A percentile compares a stretch with the other conserved stretches of the same genome.
Conservation (phyloP, 2,329 filamentous ascomycete genomes). For the Teratosphaeriaceae sp. region DNA sequence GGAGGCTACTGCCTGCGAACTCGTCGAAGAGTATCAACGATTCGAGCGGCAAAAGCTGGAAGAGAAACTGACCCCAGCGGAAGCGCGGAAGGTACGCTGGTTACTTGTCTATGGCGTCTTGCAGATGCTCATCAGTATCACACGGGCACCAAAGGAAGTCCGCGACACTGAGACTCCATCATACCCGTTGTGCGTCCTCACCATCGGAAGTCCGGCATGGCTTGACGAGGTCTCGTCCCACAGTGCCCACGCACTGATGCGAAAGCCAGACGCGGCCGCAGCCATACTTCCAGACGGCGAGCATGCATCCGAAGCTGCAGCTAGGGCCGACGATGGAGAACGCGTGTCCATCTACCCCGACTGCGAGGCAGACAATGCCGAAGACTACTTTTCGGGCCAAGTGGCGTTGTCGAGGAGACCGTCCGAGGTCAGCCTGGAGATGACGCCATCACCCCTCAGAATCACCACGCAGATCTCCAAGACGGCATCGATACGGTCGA, state of each 20-base stretch:
- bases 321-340: constrained; percentile 17
- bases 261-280: neutral
- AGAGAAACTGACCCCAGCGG: constrained; percentile 53
- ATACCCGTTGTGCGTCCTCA: constrained; percentile 53
- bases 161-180: constrained; percentile 48
- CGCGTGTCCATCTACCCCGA: constrained; percentile 37
- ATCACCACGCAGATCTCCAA: constrained; percentile 20
- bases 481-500: constrained; percentile 31
- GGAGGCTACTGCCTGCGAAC: constrained; percentile 34
- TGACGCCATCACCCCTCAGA: constrained; percentile 14
- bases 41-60: constrained; percentile 61
- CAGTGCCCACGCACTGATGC: neutral
- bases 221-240: constrained; percentile 10
- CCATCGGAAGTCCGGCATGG: constrained; percentile 36
- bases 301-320: constrained; percentile 10
- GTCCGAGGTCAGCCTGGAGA: constrained; percentile 13
- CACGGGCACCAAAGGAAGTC: constrained; percentile 54
- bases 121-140: constrained; percentile 63
- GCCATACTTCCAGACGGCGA: neutral
- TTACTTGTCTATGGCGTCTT: constrained; percentile 66
- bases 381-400: constrained; percentile 26
- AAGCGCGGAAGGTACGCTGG: constrained; percentile 73
- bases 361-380: constrained; percentile 37
- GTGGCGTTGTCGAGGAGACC: constrained; percentile 15
- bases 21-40: constrained; percentile 61